Evolutionary conservation across 345 rosid genomes (phyloP).

Genomic region (Acer yangbiense): DNA sequence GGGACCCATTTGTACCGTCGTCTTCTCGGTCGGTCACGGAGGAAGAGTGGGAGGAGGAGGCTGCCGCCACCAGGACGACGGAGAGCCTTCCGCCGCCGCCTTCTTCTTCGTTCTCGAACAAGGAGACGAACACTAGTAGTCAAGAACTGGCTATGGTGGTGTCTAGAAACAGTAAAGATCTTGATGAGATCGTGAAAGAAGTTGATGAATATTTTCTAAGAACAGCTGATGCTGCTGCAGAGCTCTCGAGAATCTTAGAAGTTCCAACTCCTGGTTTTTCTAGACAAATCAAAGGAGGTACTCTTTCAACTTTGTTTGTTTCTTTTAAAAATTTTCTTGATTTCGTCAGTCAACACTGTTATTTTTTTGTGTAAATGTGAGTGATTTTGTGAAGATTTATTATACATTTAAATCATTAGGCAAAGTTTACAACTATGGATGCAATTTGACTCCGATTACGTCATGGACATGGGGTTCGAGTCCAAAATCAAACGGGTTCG

Average conservation of each 20-base stretch:
- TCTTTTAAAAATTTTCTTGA: too few relatives aligned
- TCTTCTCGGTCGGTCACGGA: slow-evolving; percentile 54
- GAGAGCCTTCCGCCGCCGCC: slow-evolving; percentile 54
- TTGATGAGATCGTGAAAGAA: slow-evolving; percentile 82
- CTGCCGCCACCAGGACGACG: slow-evolving; percentile 40
- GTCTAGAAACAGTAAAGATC: slow-evolving; percentile 78
- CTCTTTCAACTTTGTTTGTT: too few relatives aligned
- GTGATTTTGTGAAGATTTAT: background rate
- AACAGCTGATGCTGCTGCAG: slow-evolving; percentile 77
- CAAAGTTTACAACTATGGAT: slow-evolving; percentile 60
- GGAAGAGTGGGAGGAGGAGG: slow-evolving; percentile 78
- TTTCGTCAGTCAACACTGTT: too few relatives aligned
- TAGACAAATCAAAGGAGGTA: slow-evolving; percentile 61
- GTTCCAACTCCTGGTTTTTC: slow-evolving; percentile 53
- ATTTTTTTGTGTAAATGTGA: too few relatives aligned
- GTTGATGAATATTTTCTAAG: slow-evolving; percentile 87
- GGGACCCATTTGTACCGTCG: slow-evolving; percentile 82
- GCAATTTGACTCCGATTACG: slow-evolving; percentile 56
- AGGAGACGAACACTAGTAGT: slow-evolving; percentile 50
- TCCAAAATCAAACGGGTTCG: slow-evolving; percentile 51
- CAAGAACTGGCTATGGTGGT: slow-evolving; percentile 78
- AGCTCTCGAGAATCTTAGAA: slow-evolving; percentile 69
- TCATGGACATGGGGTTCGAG: slow-evolving; percentile 74
- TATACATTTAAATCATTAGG: slow-evolving; percentile 29
- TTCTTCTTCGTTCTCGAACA: slow-evolving; percentile 67